Evolutionary conservation across 768 basidiomycete species (phyloP), one percentile per base, ranked within the genome.

Genomic region (Lactifluus rugatus): DNA sequence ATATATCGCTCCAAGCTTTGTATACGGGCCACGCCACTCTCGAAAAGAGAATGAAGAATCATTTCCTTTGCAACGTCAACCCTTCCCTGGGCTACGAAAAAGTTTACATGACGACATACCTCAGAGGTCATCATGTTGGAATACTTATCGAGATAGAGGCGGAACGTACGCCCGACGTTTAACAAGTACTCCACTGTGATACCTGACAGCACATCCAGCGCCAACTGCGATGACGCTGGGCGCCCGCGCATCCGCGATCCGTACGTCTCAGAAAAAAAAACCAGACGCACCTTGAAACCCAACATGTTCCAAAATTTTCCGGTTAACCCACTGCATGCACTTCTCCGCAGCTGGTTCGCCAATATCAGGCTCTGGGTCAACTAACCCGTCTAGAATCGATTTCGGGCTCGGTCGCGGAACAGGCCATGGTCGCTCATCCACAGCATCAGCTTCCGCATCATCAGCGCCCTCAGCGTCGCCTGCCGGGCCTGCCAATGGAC

Each of bases 111-210:
- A 23, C 17, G 36, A 66, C 79, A 57, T 56, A 94, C 93, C 81
- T 96, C 93, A 0, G 91, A 68, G 1, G 85, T 82, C 89, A 97
- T 93, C 23, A 78, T 80, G 48, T 79, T 74, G 2, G 81, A 80
- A 70, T 89, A 87, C 67, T 88, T 90, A 70, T 97, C 93, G 44
- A 80, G 77, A 57, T 92, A 72, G 65, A 85, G 89, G 54, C 85
- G 79, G 52, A 98, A 82, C 14, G 91, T 94, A 47, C 85, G 78
- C 2, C 95, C 95, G 44, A 97, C 82, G 66, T 93, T 95, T 21
- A 80, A 69, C 5, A 97, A 67, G 70, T 90, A 95, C 64, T 94
- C 89, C 0, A 85, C 78, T 0, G 87, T 80, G 8, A 94, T 84
- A 44, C 84, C 78, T 0, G 85, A 77, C 21, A 97, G 71, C 14